These are phyloP conservation scores for Talaromyces albobiverticillius DNA, from an alignment of 2,329 filamentous ascomycete genomes.

Conservation along the genomic window DNA sequence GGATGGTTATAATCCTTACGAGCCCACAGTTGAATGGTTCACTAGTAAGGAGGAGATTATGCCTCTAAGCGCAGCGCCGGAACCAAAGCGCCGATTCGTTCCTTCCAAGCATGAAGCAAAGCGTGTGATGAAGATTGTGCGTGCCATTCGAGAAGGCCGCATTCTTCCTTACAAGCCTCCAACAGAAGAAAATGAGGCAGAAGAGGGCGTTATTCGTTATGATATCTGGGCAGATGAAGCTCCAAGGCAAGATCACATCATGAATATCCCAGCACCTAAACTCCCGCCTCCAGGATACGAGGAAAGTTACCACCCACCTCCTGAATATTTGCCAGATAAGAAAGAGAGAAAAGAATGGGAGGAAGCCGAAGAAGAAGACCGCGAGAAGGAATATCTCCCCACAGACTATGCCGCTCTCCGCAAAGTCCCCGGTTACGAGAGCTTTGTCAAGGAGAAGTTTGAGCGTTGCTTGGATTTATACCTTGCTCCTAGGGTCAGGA, in stretches of 20 bases:
- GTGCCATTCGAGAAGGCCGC: slow-evolving; percentile 88
- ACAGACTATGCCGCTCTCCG: slow-evolving; percentile 78
- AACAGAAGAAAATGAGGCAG: slow-evolving; percentile 66
- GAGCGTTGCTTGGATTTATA: slow-evolving; percentile 95
- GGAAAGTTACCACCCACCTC: slow-evolving; percentile 92
- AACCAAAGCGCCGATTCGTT: slow-evolving; percentile 92
- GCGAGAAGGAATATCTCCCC: slow-evolving; percentile 84
- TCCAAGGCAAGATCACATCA: slow-evolving; percentile 75
- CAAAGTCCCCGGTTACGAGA: slow-evolving; percentile 86
- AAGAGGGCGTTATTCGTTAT: slow-evolving; percentile 69
- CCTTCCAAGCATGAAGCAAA: slow-evolving; percentile 97
- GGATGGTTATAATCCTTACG: slow-evolving; percentile 90
- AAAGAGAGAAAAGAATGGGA: slow-evolving; percentile 85
- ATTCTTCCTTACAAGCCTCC: slow-evolving; percentile 86
- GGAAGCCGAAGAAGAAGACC: slow-evolving; percentile 80
- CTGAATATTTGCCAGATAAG: slow-evolving; percentile 85
- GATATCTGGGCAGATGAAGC: slow-evolving; percentile 96
- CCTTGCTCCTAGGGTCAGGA: slow-evolving; percentile 83
- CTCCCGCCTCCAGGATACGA: slow-evolving; percentile 90
- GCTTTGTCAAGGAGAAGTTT: slow-evolving; percentile 92
- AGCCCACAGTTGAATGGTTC: slow-evolving; percentile 92
- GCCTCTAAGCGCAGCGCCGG: slow-evolving; percentile 90
- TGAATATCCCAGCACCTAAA: slow-evolving; percentile 95
- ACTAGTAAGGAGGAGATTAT: slow-evolving; percentile 87
- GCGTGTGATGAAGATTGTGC: slow-evolving; percentile 94